phyloP scores from a whole-genome alignment of 2,329 filamentous ascomycete genomes.

The Cercospora beticola region DNA sequence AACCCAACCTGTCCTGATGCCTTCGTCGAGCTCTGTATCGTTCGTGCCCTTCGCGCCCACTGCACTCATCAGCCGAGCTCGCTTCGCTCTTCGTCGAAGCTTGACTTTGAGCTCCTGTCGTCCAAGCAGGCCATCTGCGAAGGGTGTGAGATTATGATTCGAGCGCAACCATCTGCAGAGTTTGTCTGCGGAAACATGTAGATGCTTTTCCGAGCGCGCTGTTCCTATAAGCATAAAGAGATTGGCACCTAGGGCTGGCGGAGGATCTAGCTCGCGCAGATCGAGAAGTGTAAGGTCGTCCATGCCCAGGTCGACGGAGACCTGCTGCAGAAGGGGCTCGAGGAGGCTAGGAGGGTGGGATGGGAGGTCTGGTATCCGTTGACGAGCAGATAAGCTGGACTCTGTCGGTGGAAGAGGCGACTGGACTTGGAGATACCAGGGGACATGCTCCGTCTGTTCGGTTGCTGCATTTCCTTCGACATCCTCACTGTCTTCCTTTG shows the following conservation, averaged over 20 bases:
- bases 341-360: slow-evolving; percentile 69
- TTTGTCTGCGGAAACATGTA: slow-evolving; percentile 88
- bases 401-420: slow-evolving; percentile 39
- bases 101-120: slow-evolving; percentile 90
- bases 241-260: slow-evolving; percentile 81
- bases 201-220: slow-evolving; percentile 85
- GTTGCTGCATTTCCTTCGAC: not conserved
- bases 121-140: slow-evolving; percentile 84
- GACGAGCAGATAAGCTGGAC: slow-evolving; percentile 51
- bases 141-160: slow-evolving; percentile 68
- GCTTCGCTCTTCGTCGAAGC: slow-evolving; percentile 73
- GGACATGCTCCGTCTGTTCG: slow-evolving; percentile 41
- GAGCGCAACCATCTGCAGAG: slow-evolving; percentile 81
- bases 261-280: slow-evolving; percentile 78
- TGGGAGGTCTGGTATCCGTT: slow-evolving; percentile 64
- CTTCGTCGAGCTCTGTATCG: slow-evolving; percentile 69
- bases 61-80: slow-evolving; percentile 75
- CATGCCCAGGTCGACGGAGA: slow-evolving; percentile 81
- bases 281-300: slow-evolving; percentile 80
- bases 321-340: slow-evolving; percentile 69
- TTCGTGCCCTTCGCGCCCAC: slow-evolving; percentile 60
- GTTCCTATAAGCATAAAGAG: slow-evolving; percentile 92
- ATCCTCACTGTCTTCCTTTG: not conserved
- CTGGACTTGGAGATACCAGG: slow-evolving; percentile 81
- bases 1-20: slow-evolving; percentile 91